A percentile compares a stretch with the other conserved stretches of the same genome.
Evolutionary conservation across 176 grass and related monocot species (phyloP).

Genomic region (Musa troglodytarum): DNA sequence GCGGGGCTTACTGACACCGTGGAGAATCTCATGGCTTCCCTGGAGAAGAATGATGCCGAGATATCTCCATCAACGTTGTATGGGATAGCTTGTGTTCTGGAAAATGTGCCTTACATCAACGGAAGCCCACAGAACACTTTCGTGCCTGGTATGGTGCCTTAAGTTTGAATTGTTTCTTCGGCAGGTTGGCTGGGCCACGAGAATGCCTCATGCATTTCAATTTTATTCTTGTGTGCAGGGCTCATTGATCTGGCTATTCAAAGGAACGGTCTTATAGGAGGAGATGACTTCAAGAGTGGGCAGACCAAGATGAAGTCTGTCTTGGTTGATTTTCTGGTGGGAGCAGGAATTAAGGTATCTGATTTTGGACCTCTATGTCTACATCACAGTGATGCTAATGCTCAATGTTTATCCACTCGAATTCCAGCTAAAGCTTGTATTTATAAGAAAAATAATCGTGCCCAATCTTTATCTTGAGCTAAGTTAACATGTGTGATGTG

Average conservation of each 20-base stretch:
- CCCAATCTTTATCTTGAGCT: not conserved
- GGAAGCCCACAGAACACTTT: conserved; percentile 99
- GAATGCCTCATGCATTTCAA: conserved; percentile 21
- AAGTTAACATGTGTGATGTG: not conserved
- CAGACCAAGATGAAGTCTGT: no score
- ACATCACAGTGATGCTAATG: not conserved
- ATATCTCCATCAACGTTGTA: conserved; percentile 80
- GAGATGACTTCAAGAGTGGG: conserved; percentile 37
- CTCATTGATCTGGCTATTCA: conserved; percentile 92
- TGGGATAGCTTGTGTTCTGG: conserved; percentile 77
- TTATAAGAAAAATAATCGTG: not conserved
- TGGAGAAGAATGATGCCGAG: conserved; percentile 71
- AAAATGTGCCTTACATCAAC: conserved; percentile 81
- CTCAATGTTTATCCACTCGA: not conserved
- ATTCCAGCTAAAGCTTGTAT: not conserved
- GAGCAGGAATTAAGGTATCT: conserved; percentile 23
- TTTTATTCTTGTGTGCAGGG: conserved; percentile 30
- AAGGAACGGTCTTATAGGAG: conserved; percentile 79
- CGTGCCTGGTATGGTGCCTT: conserved; percentile 58
- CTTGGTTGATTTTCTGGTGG: no score
- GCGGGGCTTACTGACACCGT: conserved; percentile 77
- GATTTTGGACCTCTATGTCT: not conserved
- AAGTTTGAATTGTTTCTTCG: not conserved
- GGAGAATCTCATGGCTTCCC: conserved; percentile 75
- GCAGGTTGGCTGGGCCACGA: conserved; percentile 6